These are phyloP conservation scores for Quercus robur DNA, from an alignment of 306 rosid genomes.

Conservation along the genomic window DNA sequence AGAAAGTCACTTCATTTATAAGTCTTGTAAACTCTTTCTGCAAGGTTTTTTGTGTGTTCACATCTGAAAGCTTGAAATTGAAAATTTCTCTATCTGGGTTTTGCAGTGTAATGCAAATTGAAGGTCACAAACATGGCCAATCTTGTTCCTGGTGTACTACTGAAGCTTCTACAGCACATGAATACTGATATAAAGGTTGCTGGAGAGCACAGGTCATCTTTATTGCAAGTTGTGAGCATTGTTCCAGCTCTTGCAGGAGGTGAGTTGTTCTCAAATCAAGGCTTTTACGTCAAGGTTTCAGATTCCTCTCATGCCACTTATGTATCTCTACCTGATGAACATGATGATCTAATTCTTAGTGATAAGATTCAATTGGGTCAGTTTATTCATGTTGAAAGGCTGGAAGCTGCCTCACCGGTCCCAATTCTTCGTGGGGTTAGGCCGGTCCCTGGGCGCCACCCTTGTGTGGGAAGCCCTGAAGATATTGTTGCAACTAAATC, in stretches of 20 bases:
- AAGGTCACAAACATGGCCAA: slow-evolving; percentile 74
- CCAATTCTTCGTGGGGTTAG: slow-evolving; percentile 90
- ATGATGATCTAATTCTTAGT: slow-evolving; percentile 93
- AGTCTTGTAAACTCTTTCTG: neutral
- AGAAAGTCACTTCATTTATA: neutral
- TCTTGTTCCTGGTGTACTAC: slow-evolving; percentile 98
- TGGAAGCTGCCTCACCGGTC: slow-evolving; percentile 85
- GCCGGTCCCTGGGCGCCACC: slow-evolving; percentile 91
- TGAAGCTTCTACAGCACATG: slow-evolving; percentile 93
- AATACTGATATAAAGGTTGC: slow-evolving; percentile 84
- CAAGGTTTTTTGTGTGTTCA: slow-evolving; percentile 6
- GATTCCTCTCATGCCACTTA: slow-evolving; percentile 97
- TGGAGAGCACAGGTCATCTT: slow-evolving; percentile 91
- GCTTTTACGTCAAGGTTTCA: slow-evolving; percentile 93
- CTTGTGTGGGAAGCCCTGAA: slow-evolving; percentile 90
- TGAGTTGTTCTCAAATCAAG: slow-evolving; percentile 82
- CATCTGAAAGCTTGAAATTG: neutral
- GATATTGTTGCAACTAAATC: slow-evolving; percentile 89
- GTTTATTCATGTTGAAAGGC: slow-evolving; percentile 84
- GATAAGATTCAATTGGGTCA: slow-evolving; percentile 97
- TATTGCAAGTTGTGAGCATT: slow-evolving; percentile 90
- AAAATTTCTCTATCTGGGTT: slow-evolving; percentile 23
- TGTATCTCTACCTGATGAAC: slow-evolving; percentile 88
- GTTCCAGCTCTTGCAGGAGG: slow-evolving; percentile 94
- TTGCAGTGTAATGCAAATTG: slow-evolving; percentile 57